Evolutionary conservation across 768 basidiomycete genomes (phyloP).

Genomic region (Rossbeevera mucosa): DNA sequence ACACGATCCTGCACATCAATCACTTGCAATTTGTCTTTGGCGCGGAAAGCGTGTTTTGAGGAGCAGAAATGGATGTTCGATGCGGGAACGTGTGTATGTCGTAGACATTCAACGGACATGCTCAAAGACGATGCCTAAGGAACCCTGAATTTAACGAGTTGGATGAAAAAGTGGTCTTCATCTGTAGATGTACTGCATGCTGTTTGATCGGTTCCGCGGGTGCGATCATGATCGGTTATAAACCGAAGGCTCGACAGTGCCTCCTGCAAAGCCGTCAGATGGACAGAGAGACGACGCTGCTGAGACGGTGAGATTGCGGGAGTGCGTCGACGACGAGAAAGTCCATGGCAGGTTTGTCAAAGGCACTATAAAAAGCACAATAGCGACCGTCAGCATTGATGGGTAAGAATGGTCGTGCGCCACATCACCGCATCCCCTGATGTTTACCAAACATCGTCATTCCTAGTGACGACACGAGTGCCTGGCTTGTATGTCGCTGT

Average conservation of each 20-base stretch:
- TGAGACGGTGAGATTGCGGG: background rate
- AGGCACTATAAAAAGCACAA: background rate
- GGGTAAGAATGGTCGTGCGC: conserved; percentile 6
- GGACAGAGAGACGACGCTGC: background rate
- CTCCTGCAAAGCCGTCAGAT: conserved; percentile 1
- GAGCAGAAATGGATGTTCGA: background rate
- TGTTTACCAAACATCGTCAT: conserved; percentile 6
- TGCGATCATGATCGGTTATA: conserved; percentile 24
- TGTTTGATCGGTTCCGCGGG: conserved; percentile 3
- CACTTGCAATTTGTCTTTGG: background rate
- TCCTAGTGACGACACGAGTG: conserved; percentile 17
- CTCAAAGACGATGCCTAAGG: conserved; percentile 1
- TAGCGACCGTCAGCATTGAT: conserved; percentile 1
- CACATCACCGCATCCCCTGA: conserved; percentile 19
- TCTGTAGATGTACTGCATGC: conserved; percentile 11
- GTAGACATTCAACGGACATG: background rate
- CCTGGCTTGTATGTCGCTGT: conserved; percentile 4
- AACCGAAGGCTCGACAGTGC: conserved; percentile 4
- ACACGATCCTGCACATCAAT: background rate
- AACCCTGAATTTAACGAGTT: conserved; percentile 2
- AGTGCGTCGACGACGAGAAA: background rate
- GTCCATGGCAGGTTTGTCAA: background rate
- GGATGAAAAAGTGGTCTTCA: conserved; percentile 6
- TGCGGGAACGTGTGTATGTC: background rate
- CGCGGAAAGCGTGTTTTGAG: background rate